These are phyloP conservation scores for Inga laurina DNA, from an alignment of 306 rosid species.

Conservation along the genomic window DNA sequence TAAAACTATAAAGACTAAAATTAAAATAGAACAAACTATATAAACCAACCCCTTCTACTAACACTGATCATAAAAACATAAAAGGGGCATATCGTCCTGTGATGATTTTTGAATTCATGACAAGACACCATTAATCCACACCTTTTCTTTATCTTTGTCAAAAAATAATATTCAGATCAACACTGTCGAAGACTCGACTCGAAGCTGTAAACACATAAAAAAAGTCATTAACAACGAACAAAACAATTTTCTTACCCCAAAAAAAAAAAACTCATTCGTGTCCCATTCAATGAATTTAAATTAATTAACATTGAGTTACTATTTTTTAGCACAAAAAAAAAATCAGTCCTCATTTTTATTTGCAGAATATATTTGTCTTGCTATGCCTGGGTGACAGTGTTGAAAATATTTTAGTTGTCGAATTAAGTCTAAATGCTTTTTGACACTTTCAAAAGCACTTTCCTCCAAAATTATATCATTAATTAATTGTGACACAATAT, in stretches of 20 bases:
- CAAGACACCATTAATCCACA: not conserved
- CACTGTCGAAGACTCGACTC: not conserved
- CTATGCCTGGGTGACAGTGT: not conserved
- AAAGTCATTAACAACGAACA: no score
- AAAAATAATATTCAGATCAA: not conserved
- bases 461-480: not conserved
- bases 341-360: not conserved
- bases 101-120: not conserved
- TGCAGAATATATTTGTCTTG: not conserved
- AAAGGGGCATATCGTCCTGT: not conserved
- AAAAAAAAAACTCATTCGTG: not conserved
- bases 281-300: not conserved
- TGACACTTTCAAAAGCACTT: not conserved
- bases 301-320: not conserved
- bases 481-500: not conserved
- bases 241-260: no score
- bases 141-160: not conserved
- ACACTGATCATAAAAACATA: no score
- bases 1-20: no score
- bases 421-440: not conserved
- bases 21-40: no score
- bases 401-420: not conserved
- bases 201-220: not conserved
- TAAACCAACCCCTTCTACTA: no score
- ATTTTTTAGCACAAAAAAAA: not conserved